A percentile compares a stretch with the other conserved stretches of the same genome.
These are phyloP conservation scores for Posidonia australis DNA, from an alignment of 106 monocot species.

Conservation along the genomic window DNA sequence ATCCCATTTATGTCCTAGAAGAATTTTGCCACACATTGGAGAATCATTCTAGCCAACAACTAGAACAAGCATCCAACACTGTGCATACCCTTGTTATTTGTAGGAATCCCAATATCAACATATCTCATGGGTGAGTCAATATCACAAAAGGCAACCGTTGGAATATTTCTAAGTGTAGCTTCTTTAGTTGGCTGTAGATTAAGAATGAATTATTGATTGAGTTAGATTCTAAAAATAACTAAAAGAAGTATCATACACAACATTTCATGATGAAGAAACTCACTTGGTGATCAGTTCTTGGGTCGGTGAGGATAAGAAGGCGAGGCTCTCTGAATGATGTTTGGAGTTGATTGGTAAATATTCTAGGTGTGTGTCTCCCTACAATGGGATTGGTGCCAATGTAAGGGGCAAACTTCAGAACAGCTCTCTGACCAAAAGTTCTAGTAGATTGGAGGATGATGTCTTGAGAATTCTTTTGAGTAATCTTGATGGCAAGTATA, in stretches of 20 bases:
- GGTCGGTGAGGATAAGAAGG: constrained; percentile 85
- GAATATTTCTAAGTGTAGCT: constrained; percentile 73
- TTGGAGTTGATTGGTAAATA: constrained; percentile 80
- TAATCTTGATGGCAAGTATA: too few species aligned
- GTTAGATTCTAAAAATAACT: neutral
- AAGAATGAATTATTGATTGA: neutral
- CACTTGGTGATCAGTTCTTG: constrained; percentile 87
- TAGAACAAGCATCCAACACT: constrained; percentile 83
- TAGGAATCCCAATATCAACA: constrained; percentile 87
- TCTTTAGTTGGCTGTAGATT: constrained; percentile 79
- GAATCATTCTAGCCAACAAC: too few species aligned
- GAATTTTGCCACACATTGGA: constrained; percentile 66
- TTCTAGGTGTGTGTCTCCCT: constrained; percentile 87
- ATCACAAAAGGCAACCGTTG: constrained; percentile 78
- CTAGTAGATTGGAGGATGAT: too few species aligned
- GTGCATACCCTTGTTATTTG: constrained; percentile 85
- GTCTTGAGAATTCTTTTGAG: too few species aligned
- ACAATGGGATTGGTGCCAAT: constrained; percentile 87
- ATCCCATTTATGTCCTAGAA: constrained; percentile 66
- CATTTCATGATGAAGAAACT: too few species aligned
- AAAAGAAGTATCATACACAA: neutral
- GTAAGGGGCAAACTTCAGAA: constrained; percentile 82
- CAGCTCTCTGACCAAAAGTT: too few species aligned
- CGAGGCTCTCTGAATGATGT: constrained; percentile 84
- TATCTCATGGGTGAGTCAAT: constrained; percentile 82